These are phyloP conservation scores for Fusarium sp. DNA, from an alignment of 2,329 filamentous ascomycete genomes.

Conservation along the genomic window DNA sequence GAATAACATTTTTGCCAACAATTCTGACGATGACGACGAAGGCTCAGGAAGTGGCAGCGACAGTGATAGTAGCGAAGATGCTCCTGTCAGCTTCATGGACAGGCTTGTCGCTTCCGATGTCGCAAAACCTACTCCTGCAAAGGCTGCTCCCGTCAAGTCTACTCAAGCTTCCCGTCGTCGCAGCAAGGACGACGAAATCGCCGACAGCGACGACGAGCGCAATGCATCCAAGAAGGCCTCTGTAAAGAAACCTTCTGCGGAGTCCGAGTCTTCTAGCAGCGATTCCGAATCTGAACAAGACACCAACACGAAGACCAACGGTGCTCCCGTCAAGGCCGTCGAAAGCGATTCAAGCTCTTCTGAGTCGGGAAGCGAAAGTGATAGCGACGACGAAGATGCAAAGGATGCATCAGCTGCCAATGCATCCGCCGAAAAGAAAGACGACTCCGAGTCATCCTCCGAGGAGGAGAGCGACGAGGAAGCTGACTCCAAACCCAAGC, in stretches of 20 bases:
- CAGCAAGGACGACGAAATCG: slow-evolving; percentile 54
- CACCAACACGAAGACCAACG: slow-evolving; percentile 39
- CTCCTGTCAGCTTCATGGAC: slow-evolving; percentile 47
- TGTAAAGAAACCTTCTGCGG: slow-evolving; percentile 25
- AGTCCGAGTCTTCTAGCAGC: slow-evolving; percentile 39
- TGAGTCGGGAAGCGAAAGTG: slow-evolving; percentile 47
- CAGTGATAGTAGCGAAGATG: slow-evolving; percentile 29
- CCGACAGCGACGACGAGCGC: slow-evolving; percentile 56
- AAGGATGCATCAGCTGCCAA: slow-evolving; percentile 34
- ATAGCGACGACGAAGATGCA: slow-evolving; percentile 44
- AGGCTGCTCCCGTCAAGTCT: slow-evolving; percentile 28
- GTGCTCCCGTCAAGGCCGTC: slow-evolving; percentile 24
- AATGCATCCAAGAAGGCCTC: slow-evolving; percentile 42
- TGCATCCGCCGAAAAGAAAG: slow-evolving; percentile 21
- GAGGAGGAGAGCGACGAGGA: slow-evolving; percentile 47
- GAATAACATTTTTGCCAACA: slow-evolving; percentile 47
- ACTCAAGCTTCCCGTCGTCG: slow-evolving; percentile 38
- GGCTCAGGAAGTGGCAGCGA: slow-evolving; percentile 49
- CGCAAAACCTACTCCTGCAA: slow-evolving; percentile 27
- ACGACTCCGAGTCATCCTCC: slow-evolving; percentile 41
- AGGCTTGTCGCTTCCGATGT: slow-evolving; percentile 45
- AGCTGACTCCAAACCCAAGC: slow-evolving; percentile 31
- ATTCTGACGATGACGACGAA: slow-evolving; percentile 47
- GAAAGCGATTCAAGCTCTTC: slow-evolving; percentile 44
- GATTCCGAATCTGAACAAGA: slow-evolving; percentile 47